Percentiles rank a stretch among this genome's conserved stretches.
phyloP scores from a whole-genome alignment of 768 basidiomycete genomes.

The Hortiboletus campestris region DNA sequence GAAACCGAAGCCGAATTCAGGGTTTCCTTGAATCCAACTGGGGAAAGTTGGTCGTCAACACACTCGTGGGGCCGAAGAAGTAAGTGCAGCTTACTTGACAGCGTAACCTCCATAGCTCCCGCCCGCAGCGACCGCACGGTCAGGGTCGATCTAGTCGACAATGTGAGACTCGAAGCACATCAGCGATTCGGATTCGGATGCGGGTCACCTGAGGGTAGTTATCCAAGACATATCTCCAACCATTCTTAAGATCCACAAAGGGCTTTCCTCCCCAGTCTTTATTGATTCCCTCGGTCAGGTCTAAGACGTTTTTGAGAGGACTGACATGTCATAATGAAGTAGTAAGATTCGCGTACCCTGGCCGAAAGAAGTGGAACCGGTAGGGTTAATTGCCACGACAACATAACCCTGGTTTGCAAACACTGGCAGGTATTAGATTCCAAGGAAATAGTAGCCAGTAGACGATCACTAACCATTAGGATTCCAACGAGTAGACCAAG shows the following conservation, averaged over 20 bases:
- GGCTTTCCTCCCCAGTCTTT: conserved; percentile 87
- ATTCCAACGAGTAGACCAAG: conserved; percentile 94
- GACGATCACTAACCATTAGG: conserved; percentile 54
- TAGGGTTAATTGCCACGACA: conserved; percentile 85
- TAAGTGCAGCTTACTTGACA: conserved; percentile 60
- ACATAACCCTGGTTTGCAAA: conserved; percentile 91
- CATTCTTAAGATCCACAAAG: conserved; percentile 71
- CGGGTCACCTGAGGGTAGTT: conserved; percentile 61
- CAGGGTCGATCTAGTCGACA: conserved; percentile 55
- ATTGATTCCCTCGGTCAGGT: conserved; percentile 76
- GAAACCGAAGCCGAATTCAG: conserved; percentile 84
- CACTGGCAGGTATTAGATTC: conserved; percentile 38
- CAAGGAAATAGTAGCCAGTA: not conserved
- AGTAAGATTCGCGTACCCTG: conserved; percentile 50
- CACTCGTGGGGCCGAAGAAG: not conserved
- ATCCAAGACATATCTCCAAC: conserved; percentile 69
- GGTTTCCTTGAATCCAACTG: conserved; percentile 95
- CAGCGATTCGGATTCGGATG: not conserved
- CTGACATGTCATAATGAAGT: not conserved
- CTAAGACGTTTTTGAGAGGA: conserved; percentile 34
- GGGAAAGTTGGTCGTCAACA: conserved; percentile 4
- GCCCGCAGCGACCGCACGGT: conserved; percentile 74
- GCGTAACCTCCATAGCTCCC: conserved; percentile 88
- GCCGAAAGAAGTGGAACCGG: conserved; percentile 91
- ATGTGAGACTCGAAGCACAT: not conserved